Evolutionary conservation across 805 yeast species (phyloP), one percentile per base, ranked within the genome.

Genomic region (Tetrapisispora taiwanensis): DNA sequence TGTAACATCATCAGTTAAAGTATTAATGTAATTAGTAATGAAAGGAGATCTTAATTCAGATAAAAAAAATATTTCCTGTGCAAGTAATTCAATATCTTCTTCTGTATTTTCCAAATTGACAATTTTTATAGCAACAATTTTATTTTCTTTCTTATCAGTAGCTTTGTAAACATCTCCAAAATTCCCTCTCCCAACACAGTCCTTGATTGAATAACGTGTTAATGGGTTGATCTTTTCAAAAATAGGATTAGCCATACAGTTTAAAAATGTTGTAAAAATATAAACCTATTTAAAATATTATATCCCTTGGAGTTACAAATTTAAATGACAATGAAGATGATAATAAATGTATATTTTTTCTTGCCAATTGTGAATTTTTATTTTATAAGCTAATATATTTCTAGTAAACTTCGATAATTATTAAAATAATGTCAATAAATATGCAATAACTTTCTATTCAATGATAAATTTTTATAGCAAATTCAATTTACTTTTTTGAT

Each of bases 161-260:
- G 87, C 92, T 54, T 71, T 75, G 59, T 78, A 86, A 33, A 86
- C 95, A 56, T 84, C 90, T 14, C 95, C 95, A 68, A 86, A 86
- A 51, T 83, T 83, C 0, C 95, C 95, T 45, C 76, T 71, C 0
- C 95, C 95, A 13, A 86, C 76, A 55, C 88, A 80, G 43, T 75
- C 73, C 20, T 69, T 55, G 24, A 77, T 49, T 8, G 59, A 58
- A 52, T 62, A 71, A 7, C 61, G 14, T 43, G 50, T 44, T 27
- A 67, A 36, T 43, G 66, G 63, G 39, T 39, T 17, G 3, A 31
- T 24, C 14, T 31, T 14, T n/a, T 28, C 30, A 26, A 28, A 40
- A 28, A 36, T 17, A 13, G 24, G 32, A 18, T 30, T 33, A 18
- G 36, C 35, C 41, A 41, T 41, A 4, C 4, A 9, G n/a, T 18